Evolutionary conservation across 805 yeast genomes (phyloP), one percentile per base, ranked within the genome.

Genomic region (Ogataea pini): DNA sequence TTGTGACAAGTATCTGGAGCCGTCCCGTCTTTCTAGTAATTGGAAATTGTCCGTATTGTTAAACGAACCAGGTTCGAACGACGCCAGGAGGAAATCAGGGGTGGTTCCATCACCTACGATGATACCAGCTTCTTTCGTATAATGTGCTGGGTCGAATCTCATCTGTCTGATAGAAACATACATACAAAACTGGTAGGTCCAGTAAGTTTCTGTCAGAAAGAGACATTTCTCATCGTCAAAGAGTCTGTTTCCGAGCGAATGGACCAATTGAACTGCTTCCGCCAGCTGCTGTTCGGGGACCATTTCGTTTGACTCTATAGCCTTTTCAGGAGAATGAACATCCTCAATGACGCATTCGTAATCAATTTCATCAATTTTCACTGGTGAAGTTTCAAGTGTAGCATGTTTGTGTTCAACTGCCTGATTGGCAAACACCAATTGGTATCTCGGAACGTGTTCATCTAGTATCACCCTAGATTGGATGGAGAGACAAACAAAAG

Each of bases 1-100:
- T 29, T 66, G 71, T 9, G 65, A 52, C 4, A 67, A 52, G 44
- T 55, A 63, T n/a, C 55, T 51, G 3, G 61, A 49, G 1, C 69
- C 69, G 32, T 62, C 64, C 2, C 34, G 44, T 1, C 46, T 24
- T 9, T 47, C 51, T 2, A 56, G 45, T 20, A 69, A 29, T 31
- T 58, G 61, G 51, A 66, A 67, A 28, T 59, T 58, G 6, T 61
- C 52, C 10, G 42, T 39, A 5, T 45, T 45, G n/a, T 36, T 40
- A 42, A 57, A 59, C 9, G 58, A 41, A 19, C 47, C 44, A 8
- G 29, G 28, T 12, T 42, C 29, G 20, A 54, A 39, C 12, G 39
- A 24, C 8, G 62, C 68, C 14, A 65, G 50, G 1, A 28, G 41
- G 33, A 58, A 59, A 2, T 40, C 19, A 2, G 60, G 58, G 3